Percentiles rank a stretch among this genome's conserved stretches.
These are phyloP conservation scores for Cladosporium sp. DNA, from an alignment of 2,329 filamentous ascomycete genomes.

Conservation along the genomic window DNA sequence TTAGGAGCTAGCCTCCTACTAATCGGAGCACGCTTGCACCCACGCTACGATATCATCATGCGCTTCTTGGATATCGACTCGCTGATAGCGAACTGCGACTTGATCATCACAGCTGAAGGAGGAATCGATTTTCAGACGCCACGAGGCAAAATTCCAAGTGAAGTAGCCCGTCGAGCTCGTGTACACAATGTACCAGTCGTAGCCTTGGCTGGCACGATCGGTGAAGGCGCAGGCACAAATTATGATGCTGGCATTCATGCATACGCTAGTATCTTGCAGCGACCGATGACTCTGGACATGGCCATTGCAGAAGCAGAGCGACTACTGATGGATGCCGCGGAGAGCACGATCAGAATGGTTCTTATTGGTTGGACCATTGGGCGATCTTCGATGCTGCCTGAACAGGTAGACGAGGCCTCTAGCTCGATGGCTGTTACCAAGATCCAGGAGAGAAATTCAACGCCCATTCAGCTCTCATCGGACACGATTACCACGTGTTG, in stretches of 20 bases:
- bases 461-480: no score
- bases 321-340: slow-evolving; percentile 34
- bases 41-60: slow-evolving; percentile 48
- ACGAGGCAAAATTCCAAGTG: slow-evolving; percentile 51
- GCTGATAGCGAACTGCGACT: slow-evolving; percentile 46
- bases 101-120: slow-evolving; percentile 52
- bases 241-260: slow-evolving; percentile 36
- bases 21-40: slow-evolving; percentile 44
- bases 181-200: slow-evolving; percentile 45
- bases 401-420: background rate
- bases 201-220: slow-evolving; percentile 40
- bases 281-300: slow-evolving; percentile 31
- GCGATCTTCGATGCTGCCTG: background rate
- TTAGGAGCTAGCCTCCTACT: slow-evolving; percentile 50
- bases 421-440: background rate
- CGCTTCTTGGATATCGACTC: slow-evolving; percentile 48
- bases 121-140: slow-evolving; percentile 51
- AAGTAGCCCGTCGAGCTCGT: slow-evolving; percentile 48
- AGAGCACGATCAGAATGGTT: slow-evolving; percentile 36
- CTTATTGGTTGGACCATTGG: slow-evolving; percentile 31
- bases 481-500: no score
- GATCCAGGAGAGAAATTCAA: background rate
- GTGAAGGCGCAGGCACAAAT: slow-evolving; percentile 32
- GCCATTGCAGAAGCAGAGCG: slow-evolving; percentile 33
- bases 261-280: slow-evolving; percentile 34